These are phyloP conservation scores for Ilex paraguariensis DNA, from an alignment of 305 asterid species.

Conservation along the genomic window DNA sequence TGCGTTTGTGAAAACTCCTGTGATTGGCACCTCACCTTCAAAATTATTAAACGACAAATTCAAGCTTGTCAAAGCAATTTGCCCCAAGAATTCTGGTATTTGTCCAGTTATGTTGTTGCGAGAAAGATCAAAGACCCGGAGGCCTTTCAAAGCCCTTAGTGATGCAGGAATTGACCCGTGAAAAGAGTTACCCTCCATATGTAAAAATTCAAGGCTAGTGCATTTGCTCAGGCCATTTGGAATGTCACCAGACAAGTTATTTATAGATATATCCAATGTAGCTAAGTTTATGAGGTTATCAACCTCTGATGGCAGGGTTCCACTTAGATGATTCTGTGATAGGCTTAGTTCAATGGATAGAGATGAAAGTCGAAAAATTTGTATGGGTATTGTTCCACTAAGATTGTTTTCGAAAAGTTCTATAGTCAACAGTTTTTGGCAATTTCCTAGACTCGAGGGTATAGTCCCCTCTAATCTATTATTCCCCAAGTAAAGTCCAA, in stretches of 20 bases:
- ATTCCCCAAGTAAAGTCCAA: background rate
- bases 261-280: background rate
- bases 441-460: conserved; percentile 11
- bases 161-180: background rate
- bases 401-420: conserved; percentile 16
- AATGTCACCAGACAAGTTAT: background rate
- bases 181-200: background rate
- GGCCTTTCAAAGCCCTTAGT: background rate
- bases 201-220: background rate
- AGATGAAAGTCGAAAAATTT: background rate
- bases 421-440: conserved; percentile 9
- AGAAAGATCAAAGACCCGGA: background rate
- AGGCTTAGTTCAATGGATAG: background rate
- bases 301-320: background rate
- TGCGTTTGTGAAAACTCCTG: background rate
- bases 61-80: too few species aligned
- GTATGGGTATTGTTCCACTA: conserved; percentile 12
- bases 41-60: background rate
- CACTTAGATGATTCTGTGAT: background rate
- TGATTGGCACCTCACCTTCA: background rate
- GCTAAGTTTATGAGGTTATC: background rate
- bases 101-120: background rate
- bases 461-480: background rate
- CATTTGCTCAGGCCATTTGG: background rate
- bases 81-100: background rate